Evolutionary conservation across 2,329 filamentous ascomycete species (phyloP).

Genomic region (Diaporthe citriasiana): DNA sequence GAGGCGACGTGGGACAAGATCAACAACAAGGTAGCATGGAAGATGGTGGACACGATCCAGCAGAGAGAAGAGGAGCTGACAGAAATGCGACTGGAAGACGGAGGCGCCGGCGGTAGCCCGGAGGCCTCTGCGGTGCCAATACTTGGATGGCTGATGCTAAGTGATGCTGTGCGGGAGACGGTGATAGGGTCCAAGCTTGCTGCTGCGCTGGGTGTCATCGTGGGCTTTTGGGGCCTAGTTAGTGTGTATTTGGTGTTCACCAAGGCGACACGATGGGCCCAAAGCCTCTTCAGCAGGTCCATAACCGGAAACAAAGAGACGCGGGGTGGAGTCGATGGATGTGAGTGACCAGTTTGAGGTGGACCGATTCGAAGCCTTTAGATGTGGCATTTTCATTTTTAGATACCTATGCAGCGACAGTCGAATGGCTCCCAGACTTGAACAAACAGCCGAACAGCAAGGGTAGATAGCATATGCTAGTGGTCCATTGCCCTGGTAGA

Average conservation of each 20-base stretch:
- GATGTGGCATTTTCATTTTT: neutral
- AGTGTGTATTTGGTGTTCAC: slow-evolving; percentile 65
- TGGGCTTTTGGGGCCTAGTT: slow-evolving; percentile 64
- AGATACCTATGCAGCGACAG: neutral
- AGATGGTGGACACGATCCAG: slow-evolving; percentile 68
- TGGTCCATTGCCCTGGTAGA: neutral
- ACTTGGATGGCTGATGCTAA: slow-evolving; percentile 61
- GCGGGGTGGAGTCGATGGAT: neutral
- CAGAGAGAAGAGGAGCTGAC: slow-evolving; percentile 56
- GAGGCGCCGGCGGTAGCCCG: slow-evolving; percentile 21
- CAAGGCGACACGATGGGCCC: slow-evolving; percentile 57
- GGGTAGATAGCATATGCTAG: neutral
- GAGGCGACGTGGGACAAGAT: slow-evolving; percentile 80
- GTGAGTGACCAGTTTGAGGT: neutral
- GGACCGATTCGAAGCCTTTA: neutral
- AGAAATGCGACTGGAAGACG: slow-evolving; percentile 47
- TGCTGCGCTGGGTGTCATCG: slow-evolving; percentile 61
- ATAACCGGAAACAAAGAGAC: neutral
- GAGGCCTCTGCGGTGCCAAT: slow-evolving; percentile 49
- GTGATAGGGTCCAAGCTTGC: slow-evolving; percentile 61
- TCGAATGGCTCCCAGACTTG: neutral
- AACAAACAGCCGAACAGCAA: neutral
- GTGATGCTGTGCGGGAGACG: slow-evolving; percentile 54
- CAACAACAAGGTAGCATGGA: slow-evolving; percentile 77
- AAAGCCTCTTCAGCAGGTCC: slow-evolving; percentile 27